A percentile compares a stretch with the other conserved stretches of the same genome.
Evolutionary conservation across 2,329 filamentous ascomycete genomes (phyloP).

Genomic region (Fusarium hostae): DNA sequence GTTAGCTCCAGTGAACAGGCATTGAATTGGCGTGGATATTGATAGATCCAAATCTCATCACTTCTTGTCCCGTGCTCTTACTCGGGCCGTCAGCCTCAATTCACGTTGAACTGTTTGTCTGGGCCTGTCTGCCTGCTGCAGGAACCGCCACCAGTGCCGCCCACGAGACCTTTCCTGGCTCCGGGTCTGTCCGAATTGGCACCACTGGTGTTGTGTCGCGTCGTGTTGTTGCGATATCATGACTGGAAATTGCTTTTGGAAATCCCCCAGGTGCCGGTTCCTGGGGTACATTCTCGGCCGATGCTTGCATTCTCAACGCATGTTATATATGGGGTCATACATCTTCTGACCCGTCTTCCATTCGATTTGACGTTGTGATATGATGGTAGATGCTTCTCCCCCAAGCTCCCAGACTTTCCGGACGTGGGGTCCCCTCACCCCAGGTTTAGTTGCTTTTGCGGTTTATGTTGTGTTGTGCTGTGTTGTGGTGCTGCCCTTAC

Average conservation of each 20-base stretch:
- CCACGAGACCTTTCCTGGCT: slow-evolving; percentile 42
- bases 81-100: slow-evolving; percentile 23
- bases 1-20: slow-evolving; percentile 16
- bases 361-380: slow-evolving; percentile 17
- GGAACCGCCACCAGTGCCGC: slow-evolving; percentile 42
- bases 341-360: slow-evolving; percentile 27
- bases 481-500: slow-evolving; percentile 29
- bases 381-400: slow-evolving; percentile 2
- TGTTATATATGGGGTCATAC: slow-evolving; percentile 29
- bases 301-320: slow-evolving; percentile 38
- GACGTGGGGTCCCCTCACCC: slow-evolving; percentile 37
- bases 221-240: slow-evolving; percentile 33
- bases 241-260: slow-evolving; percentile 2
- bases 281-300: slow-evolving; percentile 30
- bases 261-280: slow-evolving; percentile 16
- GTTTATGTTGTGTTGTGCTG: neutral
- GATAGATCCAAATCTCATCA: slow-evolving; percentile 35
- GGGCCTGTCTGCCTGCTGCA: slow-evolving; percentile 38
- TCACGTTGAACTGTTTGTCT: neutral
- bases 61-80: slow-evolving; percentile 18
- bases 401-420: slow-evolving; percentile 7
- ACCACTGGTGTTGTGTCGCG: slow-evolving; percentile 40
- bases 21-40: neutral
- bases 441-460: slow-evolving; percentile 20
- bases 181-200: slow-evolving; percentile 46